phyloP scores from a whole-genome alignment of 495 filamentous ascomycete species.

The Ascobolus immersus region DNA sequence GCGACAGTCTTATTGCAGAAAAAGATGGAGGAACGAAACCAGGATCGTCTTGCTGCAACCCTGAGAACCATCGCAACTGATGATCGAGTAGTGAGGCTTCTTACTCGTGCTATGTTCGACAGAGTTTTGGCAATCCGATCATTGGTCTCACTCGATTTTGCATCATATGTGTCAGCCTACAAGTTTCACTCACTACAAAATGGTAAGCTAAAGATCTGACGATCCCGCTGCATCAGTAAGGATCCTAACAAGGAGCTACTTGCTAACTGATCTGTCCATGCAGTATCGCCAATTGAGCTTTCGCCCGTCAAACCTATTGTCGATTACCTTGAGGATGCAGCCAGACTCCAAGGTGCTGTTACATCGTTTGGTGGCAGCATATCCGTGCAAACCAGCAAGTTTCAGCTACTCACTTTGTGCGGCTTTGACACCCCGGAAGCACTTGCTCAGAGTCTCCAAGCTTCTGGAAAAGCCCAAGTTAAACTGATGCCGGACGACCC shows the following conservation, averaged over 20 bases:
- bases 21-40: neutral
- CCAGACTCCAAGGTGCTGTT: conserved; percentile 1
- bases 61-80: neutral
- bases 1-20: too few species aligned
- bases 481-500: too few species aligned
- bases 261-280: neutral
- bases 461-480: too few species aligned
- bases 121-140: neutral
- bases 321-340: conserved; percentile 2
- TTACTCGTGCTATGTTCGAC: neutral
- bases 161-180: neutral
- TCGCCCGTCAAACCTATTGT: neutral
- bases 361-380: neutral
- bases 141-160: neutral
- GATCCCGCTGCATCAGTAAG: too few species aligned
- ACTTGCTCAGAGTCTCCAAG: too few species aligned
- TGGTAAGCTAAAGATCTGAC: neutral
- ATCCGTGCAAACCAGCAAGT: neutral
- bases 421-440: neutral
- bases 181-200: neutral
- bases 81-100: neutral
- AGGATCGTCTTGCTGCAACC: neutral
- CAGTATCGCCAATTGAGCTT: conserved; percentile 1
- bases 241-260: too few species aligned
- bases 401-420: neutral